Conservation (phyloP, 2,329 filamentous ascomycete genomes). For the Colletotrichum aenigma region DNA sequence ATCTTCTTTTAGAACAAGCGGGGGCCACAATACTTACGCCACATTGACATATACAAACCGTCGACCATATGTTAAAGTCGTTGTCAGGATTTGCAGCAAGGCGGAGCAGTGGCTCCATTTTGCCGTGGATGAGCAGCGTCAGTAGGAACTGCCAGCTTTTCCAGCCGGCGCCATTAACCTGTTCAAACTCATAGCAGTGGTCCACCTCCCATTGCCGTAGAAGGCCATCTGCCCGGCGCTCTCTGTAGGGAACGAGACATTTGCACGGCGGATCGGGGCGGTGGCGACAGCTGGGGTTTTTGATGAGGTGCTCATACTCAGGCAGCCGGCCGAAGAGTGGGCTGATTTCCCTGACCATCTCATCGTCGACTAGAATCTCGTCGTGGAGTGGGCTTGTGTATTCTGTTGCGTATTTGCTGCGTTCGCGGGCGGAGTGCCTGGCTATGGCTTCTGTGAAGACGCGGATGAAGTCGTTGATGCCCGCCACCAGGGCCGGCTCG, state of each 20-base stretch:
- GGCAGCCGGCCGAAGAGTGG: background rate
- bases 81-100: slow-evolving; percentile 16
- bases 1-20: background rate
- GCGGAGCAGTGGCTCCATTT: slow-evolving; percentile 25
- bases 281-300: background rate
- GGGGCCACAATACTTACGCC: background rate
- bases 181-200: background rate
- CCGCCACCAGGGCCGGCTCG: slow-evolving; percentile 6
- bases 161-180: background rate
- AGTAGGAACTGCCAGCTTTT: slow-evolving; percentile 26
- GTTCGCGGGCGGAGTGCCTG: background rate
- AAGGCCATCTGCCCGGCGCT: background rate
- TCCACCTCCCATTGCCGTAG: background rate
- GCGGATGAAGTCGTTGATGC: slow-evolving; percentile 17
- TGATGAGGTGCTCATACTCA: background rate
- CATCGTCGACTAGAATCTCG: background rate
- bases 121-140: slow-evolving; percentile 26
- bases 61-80: background rate
- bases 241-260: background rate
- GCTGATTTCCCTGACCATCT: background rate
- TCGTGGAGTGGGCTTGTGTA: background rate
- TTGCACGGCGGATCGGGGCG: background rate
- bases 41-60: background rate
- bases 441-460: background rate
- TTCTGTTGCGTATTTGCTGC: background rate